Evolutionary conservation across 495 filamentous ascomycete species (phyloP), one percentile per base, ranked within the genome.

Genomic region (Aspergillus mulundensis): DNA sequence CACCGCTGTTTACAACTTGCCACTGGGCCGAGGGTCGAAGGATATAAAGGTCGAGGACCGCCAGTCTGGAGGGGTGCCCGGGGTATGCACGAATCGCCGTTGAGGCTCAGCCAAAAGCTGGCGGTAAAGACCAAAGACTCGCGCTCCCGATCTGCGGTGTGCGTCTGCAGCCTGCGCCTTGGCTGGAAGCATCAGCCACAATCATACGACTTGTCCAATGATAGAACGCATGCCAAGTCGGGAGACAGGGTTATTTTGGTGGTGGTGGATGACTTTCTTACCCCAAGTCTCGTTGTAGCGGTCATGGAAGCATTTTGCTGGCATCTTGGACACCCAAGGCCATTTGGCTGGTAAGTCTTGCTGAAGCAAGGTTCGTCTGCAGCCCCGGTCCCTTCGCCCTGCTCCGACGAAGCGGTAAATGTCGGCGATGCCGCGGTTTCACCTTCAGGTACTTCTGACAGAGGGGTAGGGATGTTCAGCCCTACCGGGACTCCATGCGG

Each of bases 401-500:
- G 3, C 20, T 50, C 19, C 45, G 2, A 32, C 25, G 48, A 38
- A 50, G 48, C 48, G 48, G 48, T 50, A 50, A 50, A 19, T 14
- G 20, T 50, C 48, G 48, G 48, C 25, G 48, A 50, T 50, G 34
- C 34, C 48, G 43, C 14, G 43, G 5, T 7, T 36, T 28, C 1
- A 28, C 8, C 21, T 46, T 30, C 43, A 46, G 43, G 23, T 46
- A 15, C 43, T 16, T 40, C n/a, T 6, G 38, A 18, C 15, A 4
- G 38, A 40, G 14, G 38, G 38, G 43, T 19, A 20, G 30, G 25
- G 24, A 48, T 45, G 48, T 51, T 60, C 58, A 60, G 58, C 58
- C 58, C 58, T 60, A 60, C 58, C 53, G 46, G 43, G 58, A 21
- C 28, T 50, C 41, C 38, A 40, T 18, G 38, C 38, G 38, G 38